phyloP scores from a whole-genome alignment of 108 stramenopile species.

The Skeletonema costatum region DNA sequence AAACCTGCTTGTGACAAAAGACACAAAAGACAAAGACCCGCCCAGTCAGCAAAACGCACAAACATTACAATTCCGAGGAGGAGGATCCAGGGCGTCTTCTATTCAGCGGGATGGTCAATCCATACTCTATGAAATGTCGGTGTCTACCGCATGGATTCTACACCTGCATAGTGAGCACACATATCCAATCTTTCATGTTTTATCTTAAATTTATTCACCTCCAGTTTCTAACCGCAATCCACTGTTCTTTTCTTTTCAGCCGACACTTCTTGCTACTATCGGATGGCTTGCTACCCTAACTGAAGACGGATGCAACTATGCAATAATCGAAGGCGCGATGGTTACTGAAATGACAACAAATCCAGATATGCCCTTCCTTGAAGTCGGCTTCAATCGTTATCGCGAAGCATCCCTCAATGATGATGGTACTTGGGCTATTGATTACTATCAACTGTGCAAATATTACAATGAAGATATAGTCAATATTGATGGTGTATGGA shows the following conservation, averaged over 20 bases:
- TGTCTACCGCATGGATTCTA: conserved; percentile 3
- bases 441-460: conserved; percentile 31
- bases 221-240: not conserved
- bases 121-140: not conserved
- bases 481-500: conserved; percentile 57
- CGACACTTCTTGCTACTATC: conserved; percentile 45
- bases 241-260: not conserved
- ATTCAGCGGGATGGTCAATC: not conserved
- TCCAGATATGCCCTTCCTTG: conserved; percentile 53
- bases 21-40: too few species aligned
- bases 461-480: conserved; percentile 53
- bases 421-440: conserved; percentile 35
- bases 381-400: conserved; percentile 67
- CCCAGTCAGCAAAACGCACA: too few species aligned
- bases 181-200: not conserved
- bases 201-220: not conserved
- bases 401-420: conserved; percentile 47
- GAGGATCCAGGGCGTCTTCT: too few species aligned
- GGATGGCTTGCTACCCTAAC: conserved; percentile 54
- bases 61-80: too few species aligned
- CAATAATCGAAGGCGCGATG: conserved; percentile 40
- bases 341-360: conserved; percentile 43
- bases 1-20: too few species aligned
- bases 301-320: conserved; percentile 66
- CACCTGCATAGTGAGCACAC: not conserved